phyloP scores from a whole-genome alignment of 257 asterid species.

The Scutellaria minor region DNA sequence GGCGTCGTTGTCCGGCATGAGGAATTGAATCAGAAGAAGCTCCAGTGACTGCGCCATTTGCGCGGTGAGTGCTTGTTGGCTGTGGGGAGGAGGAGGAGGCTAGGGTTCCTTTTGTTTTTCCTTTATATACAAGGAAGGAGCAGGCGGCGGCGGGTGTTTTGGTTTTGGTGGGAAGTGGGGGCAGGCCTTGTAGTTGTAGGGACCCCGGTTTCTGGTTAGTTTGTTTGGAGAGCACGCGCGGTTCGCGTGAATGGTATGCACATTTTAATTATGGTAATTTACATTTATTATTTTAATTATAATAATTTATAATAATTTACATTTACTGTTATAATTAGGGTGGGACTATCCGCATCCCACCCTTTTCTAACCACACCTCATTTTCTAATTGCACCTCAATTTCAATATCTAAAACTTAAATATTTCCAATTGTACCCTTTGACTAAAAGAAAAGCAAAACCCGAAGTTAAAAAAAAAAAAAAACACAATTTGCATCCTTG shows the following conservation, averaged over 20 bases:
- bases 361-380: no score
- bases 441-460: no score
- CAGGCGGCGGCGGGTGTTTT: slow-evolving; percentile 48
- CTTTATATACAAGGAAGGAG: slow-evolving; percentile 39
- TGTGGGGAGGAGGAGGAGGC: slow-evolving; percentile 28
- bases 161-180: slow-evolving; percentile 18
- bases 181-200: slow-evolving; percentile 19
- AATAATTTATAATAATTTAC: no score
- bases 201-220: slow-evolving; percentile 38
- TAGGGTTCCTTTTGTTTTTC: slow-evolving; percentile 41
- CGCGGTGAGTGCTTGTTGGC: slow-evolving; percentile 33
- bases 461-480: no score
- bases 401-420: no score
- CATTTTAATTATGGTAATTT: no score
- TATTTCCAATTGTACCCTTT: no score
- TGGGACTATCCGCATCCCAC: no score
- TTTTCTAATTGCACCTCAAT: no score
- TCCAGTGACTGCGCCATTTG: slow-evolving; percentile 95
- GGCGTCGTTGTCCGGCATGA: slow-evolving; percentile 99
- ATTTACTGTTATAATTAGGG: no score
- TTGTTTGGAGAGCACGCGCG: slow-evolving; percentile 22
- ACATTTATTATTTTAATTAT: no score
- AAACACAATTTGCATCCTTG: no score
- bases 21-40: slow-evolving; percentile 79
- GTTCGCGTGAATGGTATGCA: not conserved